phyloP scores from a whole-genome alignment of 306 rosid species.

The Hippophae gyantsensis region DNA sequence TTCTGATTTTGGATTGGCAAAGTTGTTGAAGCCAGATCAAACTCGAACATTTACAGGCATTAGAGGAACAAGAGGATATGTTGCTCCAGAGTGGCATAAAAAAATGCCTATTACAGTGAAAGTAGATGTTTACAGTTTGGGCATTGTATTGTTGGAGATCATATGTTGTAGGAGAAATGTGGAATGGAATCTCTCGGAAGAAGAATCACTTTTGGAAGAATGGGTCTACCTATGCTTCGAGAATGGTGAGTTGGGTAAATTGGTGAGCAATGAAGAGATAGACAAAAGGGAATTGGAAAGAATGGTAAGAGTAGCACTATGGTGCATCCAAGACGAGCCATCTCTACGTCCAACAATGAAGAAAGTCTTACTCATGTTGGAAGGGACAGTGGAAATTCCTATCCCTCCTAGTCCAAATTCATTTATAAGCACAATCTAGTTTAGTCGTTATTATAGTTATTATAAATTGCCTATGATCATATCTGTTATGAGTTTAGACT shows the following conservation, averaged over 20 bases:
- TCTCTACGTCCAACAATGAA: slow-evolving; percentile 17
- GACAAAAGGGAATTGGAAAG: slow-evolving; percentile 12
- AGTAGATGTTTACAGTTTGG: slow-evolving; percentile 25
- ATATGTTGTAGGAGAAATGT: slow-evolving; percentile 14
- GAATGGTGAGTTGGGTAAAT: slow-evolving; percentile 9
- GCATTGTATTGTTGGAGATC: slow-evolving; percentile 22
- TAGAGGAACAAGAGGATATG: slow-evolving; percentile 28
- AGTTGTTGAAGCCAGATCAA: slow-evolving; percentile 21
- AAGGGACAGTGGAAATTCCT: slow-evolving; percentile 19
- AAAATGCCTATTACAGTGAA: slow-evolving; percentile 12
- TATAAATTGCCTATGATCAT: no score
- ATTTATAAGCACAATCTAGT: not conserved
- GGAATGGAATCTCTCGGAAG: slow-evolving; percentile 3
- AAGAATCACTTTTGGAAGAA: slow-evolving; percentile 19
- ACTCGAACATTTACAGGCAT: slow-evolving; percentile 18
- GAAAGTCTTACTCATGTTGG: slow-evolving; percentile 19
- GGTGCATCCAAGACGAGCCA: slow-evolving; percentile 29
- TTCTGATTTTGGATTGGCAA: slow-evolving; percentile 21
- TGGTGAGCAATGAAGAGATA: slow-evolving; percentile 3
- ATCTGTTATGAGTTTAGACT: no score
- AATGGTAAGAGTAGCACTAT: slow-evolving; percentile 18
- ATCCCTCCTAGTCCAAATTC: slow-evolving; percentile 8
- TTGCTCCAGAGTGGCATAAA: slow-evolving; percentile 26
- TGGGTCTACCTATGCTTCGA: slow-evolving; percentile 8
- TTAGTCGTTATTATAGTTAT: no score